Evolutionary conservation across 108 stramenopile species (phyloP).

Genomic region (Cyclotella cryptica): DNA sequence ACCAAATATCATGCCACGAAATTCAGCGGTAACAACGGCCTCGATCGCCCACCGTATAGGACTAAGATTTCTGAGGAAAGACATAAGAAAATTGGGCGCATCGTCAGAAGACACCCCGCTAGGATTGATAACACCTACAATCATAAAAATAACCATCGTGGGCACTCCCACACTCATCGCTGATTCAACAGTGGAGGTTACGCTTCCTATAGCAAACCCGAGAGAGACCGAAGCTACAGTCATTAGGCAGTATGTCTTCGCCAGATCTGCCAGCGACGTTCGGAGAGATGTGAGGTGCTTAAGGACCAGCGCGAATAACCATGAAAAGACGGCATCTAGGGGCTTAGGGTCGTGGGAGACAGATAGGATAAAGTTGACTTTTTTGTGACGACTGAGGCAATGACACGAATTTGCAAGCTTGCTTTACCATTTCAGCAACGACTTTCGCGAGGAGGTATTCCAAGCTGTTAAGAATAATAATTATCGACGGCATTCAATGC

Average conservation of each 20-base stretch:
- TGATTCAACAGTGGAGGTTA: slow-evolving; percentile 61
- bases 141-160: slow-evolving; percentile 63
- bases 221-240: slow-evolving; percentile 78
- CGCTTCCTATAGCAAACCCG: slow-evolving; percentile 84
- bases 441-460: slow-evolving; percentile 89
- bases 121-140: slow-evolving; percentile 88
- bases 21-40: slow-evolving; percentile 79
- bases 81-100: slow-evolving; percentile 57
- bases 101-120: slow-evolving; percentile 68
- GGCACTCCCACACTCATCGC: slow-evolving; percentile 68
- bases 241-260: slow-evolving; percentile 75
- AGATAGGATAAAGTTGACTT: background rate
- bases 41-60: slow-evolving; percentile 87
- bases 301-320: slow-evolving; percentile 69
- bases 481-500: no score
- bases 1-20: slow-evolving; percentile 73
- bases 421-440: slow-evolving; percentile 67
- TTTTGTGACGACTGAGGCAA: background rate
- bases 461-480: slow-evolving; percentile 18
- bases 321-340: slow-evolving; percentile 70
- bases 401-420: background rate
- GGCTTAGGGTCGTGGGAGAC: slow-evolving; percentile 31
- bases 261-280: slow-evolving; percentile 61
- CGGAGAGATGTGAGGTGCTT: slow-evolving; percentile 65
- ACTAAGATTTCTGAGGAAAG: slow-evolving; percentile 55